Evolutionary conservation across 768 basidiomycete species (phyloP).

Genomic region (Tulasnella sp.): DNA sequence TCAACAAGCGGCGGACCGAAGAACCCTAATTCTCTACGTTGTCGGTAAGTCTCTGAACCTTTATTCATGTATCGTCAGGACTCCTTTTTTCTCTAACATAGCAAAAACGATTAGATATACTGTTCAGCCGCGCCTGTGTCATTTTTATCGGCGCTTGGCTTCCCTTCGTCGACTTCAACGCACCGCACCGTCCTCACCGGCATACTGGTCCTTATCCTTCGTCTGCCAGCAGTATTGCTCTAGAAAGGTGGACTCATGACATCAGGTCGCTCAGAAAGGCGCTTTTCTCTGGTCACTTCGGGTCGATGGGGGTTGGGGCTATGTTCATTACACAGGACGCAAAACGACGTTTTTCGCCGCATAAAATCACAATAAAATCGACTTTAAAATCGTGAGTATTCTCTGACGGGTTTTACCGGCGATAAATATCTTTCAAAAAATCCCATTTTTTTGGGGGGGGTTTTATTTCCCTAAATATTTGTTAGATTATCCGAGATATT

Average conservation of each 20-base stretch:
- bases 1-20: conserved; percentile 84
- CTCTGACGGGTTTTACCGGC: too few relatives aligned
- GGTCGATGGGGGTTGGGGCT: conserved; percentile 93
- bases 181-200: conserved; percentile 65
- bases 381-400: too few relatives aligned
- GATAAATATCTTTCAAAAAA: too few relatives aligned
- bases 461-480: too few relatives aligned
- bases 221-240: conserved; percentile 73
- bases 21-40: conserved; percentile 91
- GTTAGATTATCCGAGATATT: too few relatives aligned
- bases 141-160: conserved; percentile 97
- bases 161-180: conserved; percentile 76
- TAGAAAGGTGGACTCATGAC: conserved; percentile 93
- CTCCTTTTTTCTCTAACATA: not conserved
- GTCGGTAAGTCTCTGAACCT: conserved; percentile 39
- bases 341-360: too few relatives aligned
- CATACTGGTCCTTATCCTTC: too few relatives aligned
- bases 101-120: conserved; percentile 41
- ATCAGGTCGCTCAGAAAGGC: conserved; percentile 93
- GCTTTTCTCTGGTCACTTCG: conserved; percentile 91
- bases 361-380: too few relatives aligned
- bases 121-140: conserved; percentile 92
- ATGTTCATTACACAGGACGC: too few relatives aligned
- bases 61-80: not conserved
- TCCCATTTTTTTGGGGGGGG: too few relatives aligned